phyloP scores from a whole-genome alignment of 1,139 yeast genomes.

The Debaryomyces fabryi region DNA sequence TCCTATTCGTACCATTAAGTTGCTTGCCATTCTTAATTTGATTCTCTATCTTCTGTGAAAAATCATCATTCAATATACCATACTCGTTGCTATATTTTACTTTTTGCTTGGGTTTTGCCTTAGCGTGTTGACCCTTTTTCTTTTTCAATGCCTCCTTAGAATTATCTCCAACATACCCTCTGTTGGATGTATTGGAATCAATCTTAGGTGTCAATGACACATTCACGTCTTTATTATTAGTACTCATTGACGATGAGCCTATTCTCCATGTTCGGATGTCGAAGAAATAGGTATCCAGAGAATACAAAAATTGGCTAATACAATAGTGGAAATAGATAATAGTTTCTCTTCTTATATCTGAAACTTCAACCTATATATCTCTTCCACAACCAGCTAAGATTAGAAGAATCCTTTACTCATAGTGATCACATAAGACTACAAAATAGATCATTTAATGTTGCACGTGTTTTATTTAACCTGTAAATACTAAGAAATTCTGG shows the following conservation, averaged over 20 bases:
- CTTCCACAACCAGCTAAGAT: slow-evolving; percentile 3
- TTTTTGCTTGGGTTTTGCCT: slow-evolving; percentile 2
- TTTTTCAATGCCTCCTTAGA: not conserved
- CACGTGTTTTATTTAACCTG: slow-evolving; percentile 5
- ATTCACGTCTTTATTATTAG: slow-evolving; percentile 1
- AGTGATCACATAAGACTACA: not conserved
- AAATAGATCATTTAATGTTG: not conserved
- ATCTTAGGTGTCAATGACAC: not conserved
- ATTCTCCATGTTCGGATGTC: slow-evolving; percentile 7
- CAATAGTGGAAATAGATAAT: not conserved
- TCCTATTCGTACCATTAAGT: slow-evolving; percentile 35
- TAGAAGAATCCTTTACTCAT: not conserved
- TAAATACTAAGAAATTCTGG: not conserved
- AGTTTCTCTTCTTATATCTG: not conserved
- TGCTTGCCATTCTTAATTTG: slow-evolving; percentile 20
- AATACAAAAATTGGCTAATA: not conserved
- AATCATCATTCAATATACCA: slow-evolving; percentile 8
- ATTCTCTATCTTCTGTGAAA: slow-evolving; percentile 13
- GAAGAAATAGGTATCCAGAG: not conserved
- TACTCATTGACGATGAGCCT: slow-evolving; percentile 6
- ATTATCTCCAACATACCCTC: not conserved
- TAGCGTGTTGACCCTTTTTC: not conserved
- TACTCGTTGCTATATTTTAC: not conserved
- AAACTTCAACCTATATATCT: not conserved
- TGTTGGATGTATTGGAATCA: not conserved